phyloP scores from a whole-genome alignment of 1,284 basidiomycete genomes.

The Ustilago trichophora region DNA sequence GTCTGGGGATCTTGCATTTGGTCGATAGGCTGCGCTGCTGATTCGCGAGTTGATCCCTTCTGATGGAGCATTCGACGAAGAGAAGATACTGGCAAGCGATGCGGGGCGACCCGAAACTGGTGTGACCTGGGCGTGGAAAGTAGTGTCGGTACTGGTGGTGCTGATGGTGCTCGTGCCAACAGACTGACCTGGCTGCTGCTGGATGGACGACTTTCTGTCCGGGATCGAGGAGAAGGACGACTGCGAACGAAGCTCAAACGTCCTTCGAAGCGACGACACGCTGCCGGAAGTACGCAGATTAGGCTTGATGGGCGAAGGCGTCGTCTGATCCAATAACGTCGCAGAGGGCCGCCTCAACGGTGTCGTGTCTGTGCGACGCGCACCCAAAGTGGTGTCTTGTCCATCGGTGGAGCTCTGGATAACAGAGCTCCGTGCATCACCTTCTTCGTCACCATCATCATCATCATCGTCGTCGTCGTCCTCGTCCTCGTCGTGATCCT shows the following conservation, averaged over 20 bases:
- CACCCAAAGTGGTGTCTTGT: constrained; percentile 15
- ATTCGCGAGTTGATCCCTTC: constrained; percentile 5
- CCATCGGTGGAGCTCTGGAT: constrained; percentile 7
- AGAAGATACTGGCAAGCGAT: constrained; percentile 54
- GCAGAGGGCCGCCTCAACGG: constrained; percentile 13
- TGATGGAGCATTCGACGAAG: constrained; percentile 3
- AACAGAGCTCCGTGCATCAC: constrained; percentile 5
- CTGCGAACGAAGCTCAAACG: constrained; percentile 39
- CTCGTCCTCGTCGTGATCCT: constrained; percentile 21
- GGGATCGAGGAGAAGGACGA: constrained; percentile 36
- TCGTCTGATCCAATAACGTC: constrained; percentile 1
- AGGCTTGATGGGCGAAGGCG: constrained; percentile 11
- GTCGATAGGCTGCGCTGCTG: constrained; percentile 1
- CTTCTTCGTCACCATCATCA: constrained; percentile 3
- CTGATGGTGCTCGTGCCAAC: constrained; percentile 19
- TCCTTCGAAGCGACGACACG: constrained; percentile 23
- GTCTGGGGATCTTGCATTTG: background rate
- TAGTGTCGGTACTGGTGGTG: constrained; percentile 30
- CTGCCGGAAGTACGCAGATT: constrained; percentile 21
- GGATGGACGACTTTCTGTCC: constrained; percentile 38
- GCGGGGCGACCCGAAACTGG: constrained; percentile 44
- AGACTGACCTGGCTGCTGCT: constrained; percentile 9
- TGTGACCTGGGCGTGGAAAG: constrained; percentile 48
- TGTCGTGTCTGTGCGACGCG: constrained; percentile 6
- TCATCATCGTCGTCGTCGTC: constrained; percentile 3